phyloP scores from a whole-genome alignment of 306 rosid species.

The Cicer pinnatifidum region DNA sequence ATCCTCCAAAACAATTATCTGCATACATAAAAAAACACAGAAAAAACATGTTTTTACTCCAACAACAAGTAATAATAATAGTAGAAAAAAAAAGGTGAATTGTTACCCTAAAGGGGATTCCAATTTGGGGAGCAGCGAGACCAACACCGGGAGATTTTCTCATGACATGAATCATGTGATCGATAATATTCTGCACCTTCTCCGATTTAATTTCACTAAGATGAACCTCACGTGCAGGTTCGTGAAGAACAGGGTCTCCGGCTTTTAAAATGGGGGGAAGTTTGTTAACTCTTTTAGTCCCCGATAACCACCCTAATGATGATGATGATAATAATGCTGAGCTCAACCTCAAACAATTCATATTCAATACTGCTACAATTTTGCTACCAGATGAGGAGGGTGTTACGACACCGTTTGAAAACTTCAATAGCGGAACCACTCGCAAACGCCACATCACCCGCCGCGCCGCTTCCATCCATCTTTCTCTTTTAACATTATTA shows the following conservation, averaged over 20 bases:
- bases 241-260: conserved; percentile 45
- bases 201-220: conserved; percentile 66
- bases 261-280: not conserved
- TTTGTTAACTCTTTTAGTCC: not conserved
- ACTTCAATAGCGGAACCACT: not conserved
- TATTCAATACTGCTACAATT: not conserved
- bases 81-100: not conserved
- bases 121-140: conserved; percentile 95
- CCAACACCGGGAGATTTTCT: conserved; percentile 83
- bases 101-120: conserved; percentile 72
- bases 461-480: conserved; percentile 3
- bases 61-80: not conserved
- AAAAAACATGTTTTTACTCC: not conserved
- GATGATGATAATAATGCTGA: not conserved
- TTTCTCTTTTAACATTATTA: too few relatives aligned
- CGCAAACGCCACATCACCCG: not conserved
- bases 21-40: conserved; percentile 26
- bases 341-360: not conserved
- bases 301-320: not conserved
- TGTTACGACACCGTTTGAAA: not conserved
- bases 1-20: conserved; percentile 89
- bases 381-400: not conserved
- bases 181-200: conserved; percentile 73
- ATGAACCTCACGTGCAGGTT: conserved; percentile 62
- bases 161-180: conserved; percentile 71